These are phyloP conservation scores for Lecanicillium sp. DNA, from an alignment of 2,329 filamentous ascomycete species.

Conservation along the genomic window DNA sequence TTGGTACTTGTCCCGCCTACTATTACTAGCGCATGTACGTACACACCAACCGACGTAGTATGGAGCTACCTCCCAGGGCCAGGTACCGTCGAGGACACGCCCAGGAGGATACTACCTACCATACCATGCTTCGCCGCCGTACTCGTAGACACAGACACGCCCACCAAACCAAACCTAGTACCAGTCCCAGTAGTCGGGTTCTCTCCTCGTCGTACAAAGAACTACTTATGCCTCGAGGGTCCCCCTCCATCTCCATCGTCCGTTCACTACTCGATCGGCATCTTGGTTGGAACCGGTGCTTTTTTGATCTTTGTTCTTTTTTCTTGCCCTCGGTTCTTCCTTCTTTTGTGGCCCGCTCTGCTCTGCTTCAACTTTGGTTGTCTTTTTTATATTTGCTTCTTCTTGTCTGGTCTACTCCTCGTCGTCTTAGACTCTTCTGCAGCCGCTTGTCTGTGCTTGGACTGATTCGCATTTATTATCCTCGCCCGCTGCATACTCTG, in stretches of 20 bases:
- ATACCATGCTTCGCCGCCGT: no score
- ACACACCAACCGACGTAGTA: no score
- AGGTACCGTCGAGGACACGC: no score
- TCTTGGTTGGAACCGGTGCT: slow-evolving; percentile 33
- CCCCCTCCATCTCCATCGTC: slow-evolving; percentile 31
- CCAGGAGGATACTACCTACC: no score
- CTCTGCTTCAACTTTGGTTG: slow-evolving; percentile 2
- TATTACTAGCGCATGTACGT: no score
- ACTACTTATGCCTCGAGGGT: slow-evolving; percentile 39
- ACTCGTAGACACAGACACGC: no score
- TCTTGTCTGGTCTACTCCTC: slow-evolving; percentile 25
- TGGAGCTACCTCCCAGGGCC: no score
- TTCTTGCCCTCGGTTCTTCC: slow-evolving; percentile 40
- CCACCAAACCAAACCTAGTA: no score
- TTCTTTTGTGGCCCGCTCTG: slow-evolving; percentile 37
- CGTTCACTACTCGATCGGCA: slow-evolving; percentile 39
- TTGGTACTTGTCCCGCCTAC: no score
- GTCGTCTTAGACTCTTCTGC: slow-evolving; percentile 22
- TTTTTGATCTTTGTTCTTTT: slow-evolving; percentile 34
- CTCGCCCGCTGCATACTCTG: no score
- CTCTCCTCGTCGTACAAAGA: not conserved
- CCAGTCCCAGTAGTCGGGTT: no score
- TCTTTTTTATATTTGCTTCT: slow-evolving; percentile 4
- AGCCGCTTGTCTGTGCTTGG: slow-evolving; percentile 17
- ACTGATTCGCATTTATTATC: not conserved